These are phyloP conservation scores for Tripterygium wilfordii DNA, from an alignment of 177 flowering plant species.

Conservation along the genomic window DNA sequence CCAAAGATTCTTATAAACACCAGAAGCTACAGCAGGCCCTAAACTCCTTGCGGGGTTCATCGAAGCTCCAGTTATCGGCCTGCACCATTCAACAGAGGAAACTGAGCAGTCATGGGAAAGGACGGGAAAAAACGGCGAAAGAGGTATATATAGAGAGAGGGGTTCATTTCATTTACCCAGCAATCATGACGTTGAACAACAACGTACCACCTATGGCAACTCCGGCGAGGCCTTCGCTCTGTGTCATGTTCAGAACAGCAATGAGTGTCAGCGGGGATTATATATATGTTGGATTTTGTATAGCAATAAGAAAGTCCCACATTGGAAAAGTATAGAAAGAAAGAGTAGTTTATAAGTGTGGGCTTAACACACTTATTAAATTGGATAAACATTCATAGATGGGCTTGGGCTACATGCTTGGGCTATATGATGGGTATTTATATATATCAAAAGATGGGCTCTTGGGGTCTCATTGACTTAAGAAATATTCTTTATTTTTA, in stretches of 20 bases:
- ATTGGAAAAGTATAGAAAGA: too few relatives aligned
- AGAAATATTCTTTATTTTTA: too few relatives aligned
- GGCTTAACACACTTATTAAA: too few relatives aligned
- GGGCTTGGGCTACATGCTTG: too few relatives aligned
- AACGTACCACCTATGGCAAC: slow-evolving; percentile 35
- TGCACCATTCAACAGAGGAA: slow-evolving; percentile 8
- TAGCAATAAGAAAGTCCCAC: too few relatives aligned
- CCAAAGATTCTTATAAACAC: slow-evolving; percentile 21
- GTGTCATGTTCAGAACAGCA: too few relatives aligned
- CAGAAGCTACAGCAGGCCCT: slow-evolving; percentile 36
- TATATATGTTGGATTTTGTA: too few relatives aligned
- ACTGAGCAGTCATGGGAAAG: neutral
- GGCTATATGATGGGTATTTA: too few relatives aligned
- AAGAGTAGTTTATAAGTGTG: too few relatives aligned
- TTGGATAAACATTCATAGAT: neutral
- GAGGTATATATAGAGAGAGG: neutral
- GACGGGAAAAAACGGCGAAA: neutral
- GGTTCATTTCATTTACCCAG: slow-evolving; percentile 44
- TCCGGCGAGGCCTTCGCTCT: slow-evolving; percentile 35
- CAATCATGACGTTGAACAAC: slow-evolving; percentile 28
- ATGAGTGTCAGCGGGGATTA: too few relatives aligned
- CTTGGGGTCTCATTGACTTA: too few relatives aligned
- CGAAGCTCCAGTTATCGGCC: slow-evolving; percentile 40
- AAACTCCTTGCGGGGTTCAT: slow-evolving; percentile 53
- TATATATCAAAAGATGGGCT: too few relatives aligned